Percentiles rank a stretch among this genome's conserved stretches.
These are phyloP conservation scores for Penicillium fimorum DNA, from an alignment of 495 filamentous ascomycete genomes.

Conservation along the genomic window DNA sequence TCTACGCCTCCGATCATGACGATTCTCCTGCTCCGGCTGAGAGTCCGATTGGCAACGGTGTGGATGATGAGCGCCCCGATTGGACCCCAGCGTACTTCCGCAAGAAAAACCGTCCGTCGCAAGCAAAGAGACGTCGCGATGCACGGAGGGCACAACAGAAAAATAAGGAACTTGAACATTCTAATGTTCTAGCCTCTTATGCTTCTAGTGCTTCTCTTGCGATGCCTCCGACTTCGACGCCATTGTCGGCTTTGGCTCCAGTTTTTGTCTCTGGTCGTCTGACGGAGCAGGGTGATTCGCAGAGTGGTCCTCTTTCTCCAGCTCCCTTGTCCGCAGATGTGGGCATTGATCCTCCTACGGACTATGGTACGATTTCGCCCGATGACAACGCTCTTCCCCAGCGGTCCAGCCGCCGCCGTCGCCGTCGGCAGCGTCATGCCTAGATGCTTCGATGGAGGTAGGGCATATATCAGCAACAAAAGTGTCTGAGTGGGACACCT, in stretches of 20 bases:
- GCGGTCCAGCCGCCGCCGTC: not conserved
- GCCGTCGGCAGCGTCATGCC: not conserved
- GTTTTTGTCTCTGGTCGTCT: not conserved
- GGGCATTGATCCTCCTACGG: not conserved
- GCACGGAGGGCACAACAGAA: not conserved
- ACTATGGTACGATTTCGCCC: not conserved
- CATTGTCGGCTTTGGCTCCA: slow-evolving; percentile 4
- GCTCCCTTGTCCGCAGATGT: not conserved
- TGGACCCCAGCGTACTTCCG: not conserved
- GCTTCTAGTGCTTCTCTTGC: not conserved
- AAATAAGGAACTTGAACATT: slow-evolving; percentile 1
- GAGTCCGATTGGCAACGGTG: not conserved
- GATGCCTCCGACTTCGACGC: not conserved
- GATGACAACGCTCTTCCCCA: not conserved
- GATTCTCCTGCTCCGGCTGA: not conserved
- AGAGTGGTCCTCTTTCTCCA: not conserved
- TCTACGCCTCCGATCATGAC: not conserved
- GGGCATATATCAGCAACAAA: not conserved
- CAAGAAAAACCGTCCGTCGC: not conserved
- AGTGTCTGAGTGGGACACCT: slow-evolving; percentile 1
- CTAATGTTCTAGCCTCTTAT: not conserved
- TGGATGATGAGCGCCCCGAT: not conserved
- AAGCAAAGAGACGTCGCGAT: not conserved
- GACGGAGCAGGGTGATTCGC: not conserved
- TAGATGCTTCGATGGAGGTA: not conserved